These are phyloP conservation scores for Wickerhamomyces subpelliculosus DNA, from an alignment of 805 yeast species.

Conservation along the genomic window DNA sequence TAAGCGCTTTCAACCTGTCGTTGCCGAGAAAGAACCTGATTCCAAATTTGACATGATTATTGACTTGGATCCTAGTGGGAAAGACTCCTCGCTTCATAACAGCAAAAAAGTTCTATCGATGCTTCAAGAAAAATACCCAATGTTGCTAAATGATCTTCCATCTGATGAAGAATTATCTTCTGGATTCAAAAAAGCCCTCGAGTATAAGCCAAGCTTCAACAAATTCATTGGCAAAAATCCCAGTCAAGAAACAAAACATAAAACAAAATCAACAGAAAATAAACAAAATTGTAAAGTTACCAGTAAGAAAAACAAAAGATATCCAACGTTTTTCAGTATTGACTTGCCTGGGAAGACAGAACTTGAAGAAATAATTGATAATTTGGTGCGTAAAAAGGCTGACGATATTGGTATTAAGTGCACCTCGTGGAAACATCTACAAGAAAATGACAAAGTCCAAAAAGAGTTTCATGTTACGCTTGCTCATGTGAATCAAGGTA, in stretches of 20 bases:
- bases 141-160: slow-evolving; percentile 35
- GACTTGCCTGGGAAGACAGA: too few relatives aligned
- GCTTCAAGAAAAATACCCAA: slow-evolving; percentile 37
- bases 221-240: slow-evolving; percentile 24
- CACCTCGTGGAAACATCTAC: too few relatives aligned
- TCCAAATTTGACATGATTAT: slow-evolving; percentile 58
- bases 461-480: slow-evolving; percentile 61
- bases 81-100: slow-evolving; percentile 43
- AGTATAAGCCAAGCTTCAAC: slow-evolving; percentile 45
- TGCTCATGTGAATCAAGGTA: slow-evolving; percentile 37
- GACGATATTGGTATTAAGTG: too few relatives aligned
- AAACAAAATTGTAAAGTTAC: slow-evolving; percentile 1
- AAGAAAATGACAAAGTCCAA: slow-evolving; percentile 47
- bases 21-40: slow-evolving; percentile 48
- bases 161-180: slow-evolving; percentile 30
- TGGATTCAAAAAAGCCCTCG: slow-evolving; percentile 48
- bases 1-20: slow-evolving; percentile 57
- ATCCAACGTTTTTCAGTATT: too few relatives aligned
- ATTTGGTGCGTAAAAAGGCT: too few relatives aligned
- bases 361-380: slow-evolving; percentile 3
- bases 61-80: slow-evolving; percentile 37
- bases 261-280: slow-evolving; percentile 5
- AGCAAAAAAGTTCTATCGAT: slow-evolving; percentile 34
- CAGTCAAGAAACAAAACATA: slow-evolving; percentile 3
- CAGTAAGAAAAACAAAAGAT: too few relatives aligned